Evolutionary conservation across 805 yeast species (phyloP), one percentile per base, ranked within the genome.

Genomic region (Kodamaea kaohsiungensis): DNA sequence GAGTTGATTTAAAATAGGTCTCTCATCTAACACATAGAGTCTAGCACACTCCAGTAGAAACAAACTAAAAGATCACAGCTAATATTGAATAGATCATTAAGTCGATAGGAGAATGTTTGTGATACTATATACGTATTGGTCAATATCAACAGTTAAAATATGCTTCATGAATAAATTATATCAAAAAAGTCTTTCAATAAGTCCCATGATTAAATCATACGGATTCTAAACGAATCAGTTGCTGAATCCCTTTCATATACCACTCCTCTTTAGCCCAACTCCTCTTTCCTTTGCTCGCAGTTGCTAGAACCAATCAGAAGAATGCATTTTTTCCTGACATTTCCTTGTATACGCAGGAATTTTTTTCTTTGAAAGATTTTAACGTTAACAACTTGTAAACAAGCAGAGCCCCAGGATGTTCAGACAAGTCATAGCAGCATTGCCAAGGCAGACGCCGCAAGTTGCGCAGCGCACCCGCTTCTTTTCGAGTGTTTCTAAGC

Each of bases 261-360:
- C 39, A 4, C 39, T 15, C 13, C 5, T 15, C 4, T 15, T 35
- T 3, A 35, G 3, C 39, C 13, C 13, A 35, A 35, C 39, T 35
- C 39, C 39, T 13, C 15, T 35, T 15, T 35, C 15, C 15, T 35
- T 13, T 35, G 15, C 39, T 35, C 3, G 7, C 17, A 10, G 15
- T 37, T 9, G 22, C 19, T 47, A 7, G 27, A 39, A 46, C 59
- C 59, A 57, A 57, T 57, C 53, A 51, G 39, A 49, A 12, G 17
- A 27, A 15, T 16, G 45, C 53, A 57, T 57, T 57, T 57, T 52
- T 49, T 49, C 51, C 59, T 57, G 57, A 57, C 56, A 55, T 30
- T 30, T 30, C 6, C 6, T 30, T 30, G 35, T 30, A 30, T 30
- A 30, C 35, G 35, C 35, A 30, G 35, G 35, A 30, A 30, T 30